phyloP scores from a whole-genome alignment of 306 rosid species.

The Purshia tridentata region DNA sequence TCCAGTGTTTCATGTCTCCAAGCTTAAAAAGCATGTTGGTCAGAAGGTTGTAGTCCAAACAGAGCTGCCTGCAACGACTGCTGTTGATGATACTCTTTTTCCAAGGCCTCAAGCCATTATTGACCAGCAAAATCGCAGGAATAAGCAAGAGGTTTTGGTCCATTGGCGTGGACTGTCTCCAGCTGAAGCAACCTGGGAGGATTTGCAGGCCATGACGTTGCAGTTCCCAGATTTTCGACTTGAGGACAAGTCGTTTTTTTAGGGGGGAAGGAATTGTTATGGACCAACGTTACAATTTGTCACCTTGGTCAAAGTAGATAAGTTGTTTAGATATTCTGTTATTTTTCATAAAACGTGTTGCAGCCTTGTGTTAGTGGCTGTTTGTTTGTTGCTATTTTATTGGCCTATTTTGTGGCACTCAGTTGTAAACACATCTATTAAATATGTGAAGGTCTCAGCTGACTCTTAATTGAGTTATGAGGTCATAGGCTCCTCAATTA shows the following conservation, averaged over 20 bases:
- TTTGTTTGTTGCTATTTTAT: too few relatives aligned
- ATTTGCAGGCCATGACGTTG: neutral
- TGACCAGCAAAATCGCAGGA: neutral
- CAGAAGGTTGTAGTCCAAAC: neutral
- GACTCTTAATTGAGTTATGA: too few relatives aligned
- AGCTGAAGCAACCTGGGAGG: neutral
- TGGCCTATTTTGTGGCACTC: too few relatives aligned
- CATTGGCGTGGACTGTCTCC: neutral
- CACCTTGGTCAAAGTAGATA: too few relatives aligned
- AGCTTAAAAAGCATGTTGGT: neutral
- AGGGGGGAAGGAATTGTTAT: neutral
- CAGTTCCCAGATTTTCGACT: neutral
- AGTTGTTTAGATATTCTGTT: too few relatives aligned
- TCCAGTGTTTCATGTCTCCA: neutral
- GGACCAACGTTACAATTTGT: too few relatives aligned
- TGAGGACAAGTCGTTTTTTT: neutral
- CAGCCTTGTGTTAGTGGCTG: too few relatives aligned
- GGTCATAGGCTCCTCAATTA: too few relatives aligned
- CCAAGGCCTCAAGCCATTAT: neutral
- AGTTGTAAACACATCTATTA: too few relatives aligned
- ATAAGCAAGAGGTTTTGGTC: too few relatives aligned
- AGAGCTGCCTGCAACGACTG: neutral
- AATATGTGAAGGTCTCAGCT: too few relatives aligned
- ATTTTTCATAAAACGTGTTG: too few relatives aligned
- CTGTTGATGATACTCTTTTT: neutral